Percentiles rank a stretch among this genome's conserved stretches.
phyloP scores from a whole-genome alignment of 202 grass and related monocot genomes.

The Carex arenaria region DNA sequence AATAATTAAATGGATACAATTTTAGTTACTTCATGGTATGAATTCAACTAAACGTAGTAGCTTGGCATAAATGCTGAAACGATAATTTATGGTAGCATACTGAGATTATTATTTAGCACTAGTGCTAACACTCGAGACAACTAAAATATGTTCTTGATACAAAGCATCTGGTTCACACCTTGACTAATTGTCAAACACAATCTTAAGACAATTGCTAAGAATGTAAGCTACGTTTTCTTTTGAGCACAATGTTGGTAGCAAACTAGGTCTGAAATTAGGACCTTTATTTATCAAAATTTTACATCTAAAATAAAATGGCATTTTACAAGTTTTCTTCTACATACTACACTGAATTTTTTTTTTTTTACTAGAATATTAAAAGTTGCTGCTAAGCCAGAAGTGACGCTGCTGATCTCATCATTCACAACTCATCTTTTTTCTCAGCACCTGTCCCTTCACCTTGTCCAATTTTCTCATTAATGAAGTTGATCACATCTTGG shows the following conservation, averaged over 20 bases:
- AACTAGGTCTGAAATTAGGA: neutral
- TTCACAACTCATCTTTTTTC: constrained; percentile 18
- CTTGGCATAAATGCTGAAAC: neutral
- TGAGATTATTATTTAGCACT: neutral
- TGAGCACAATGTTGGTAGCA: neutral
- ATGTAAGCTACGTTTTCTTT: neutral
- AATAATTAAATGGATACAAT: neutral
- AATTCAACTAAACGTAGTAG: neutral
- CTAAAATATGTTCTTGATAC: neutral
- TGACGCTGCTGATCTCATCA: neutral
- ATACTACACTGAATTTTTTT: neutral
- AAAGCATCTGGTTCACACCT: neutral
- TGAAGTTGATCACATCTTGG: constrained; percentile 50
- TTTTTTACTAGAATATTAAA: constrained; percentile 1
- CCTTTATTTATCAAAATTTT: constrained; percentile 4
- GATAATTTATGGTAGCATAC: neutral
- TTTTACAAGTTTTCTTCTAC: constrained; percentile 15
- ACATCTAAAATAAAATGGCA: neutral
- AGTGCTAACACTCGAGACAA: neutral
- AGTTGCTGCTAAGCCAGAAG: neutral
- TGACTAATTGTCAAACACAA: neutral
- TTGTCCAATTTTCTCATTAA: constrained; percentile 46
- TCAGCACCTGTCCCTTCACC: neutral
- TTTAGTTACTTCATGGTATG: neutral
- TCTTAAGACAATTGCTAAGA: neutral